phyloP scores from a whole-genome alignment of 1,139 yeast species.

The Hansenula lynferdii region DNA sequence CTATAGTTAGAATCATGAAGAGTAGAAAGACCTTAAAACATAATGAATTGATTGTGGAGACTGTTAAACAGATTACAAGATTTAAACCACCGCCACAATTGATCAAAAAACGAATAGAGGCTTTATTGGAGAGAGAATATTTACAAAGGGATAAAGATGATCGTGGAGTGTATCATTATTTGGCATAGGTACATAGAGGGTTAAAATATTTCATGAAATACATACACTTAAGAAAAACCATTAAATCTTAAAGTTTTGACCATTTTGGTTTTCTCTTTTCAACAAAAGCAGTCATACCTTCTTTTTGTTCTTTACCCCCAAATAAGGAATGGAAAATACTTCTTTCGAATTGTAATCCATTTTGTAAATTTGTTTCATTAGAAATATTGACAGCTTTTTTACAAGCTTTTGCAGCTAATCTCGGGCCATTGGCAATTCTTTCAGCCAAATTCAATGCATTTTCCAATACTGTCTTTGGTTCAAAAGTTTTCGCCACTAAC shows the following conservation, averaged over 20 bases:
- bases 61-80: constrained; percentile 57
- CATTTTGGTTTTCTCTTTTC: constrained; percentile 41
- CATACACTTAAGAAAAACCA: too few relatives aligned
- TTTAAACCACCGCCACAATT: constrained; percentile 66
- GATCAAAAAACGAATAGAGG: constrained; percentile 78
- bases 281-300: constrained; percentile 47
- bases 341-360: constrained; percentile 39
- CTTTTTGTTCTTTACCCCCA: constrained; percentile 41
- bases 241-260: constrained; percentile 9
- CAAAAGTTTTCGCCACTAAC: constrained; percentile 37
- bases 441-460: constrained; percentile 41
- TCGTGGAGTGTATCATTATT: constrained; percentile 61
- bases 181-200: constrained; percentile 40
- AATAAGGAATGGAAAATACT: constrained; percentile 39
- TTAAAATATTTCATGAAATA: not conserved
- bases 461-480: constrained; percentile 34
- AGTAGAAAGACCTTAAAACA: constrained; percentile 59
- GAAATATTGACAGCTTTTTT: constrained; percentile 41
- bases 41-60: constrained; percentile 62
- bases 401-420: constrained; percentile 40
- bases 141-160: constrained; percentile 66
- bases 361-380: constrained; percentile 30
- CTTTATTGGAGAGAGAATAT: constrained; percentile 78
- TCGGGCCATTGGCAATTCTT: constrained; percentile 35
- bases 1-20: constrained; percentile 86